Conservation (phyloP, 2,329 filamentous ascomycete species). For the Aspergillus awamori region DNA sequence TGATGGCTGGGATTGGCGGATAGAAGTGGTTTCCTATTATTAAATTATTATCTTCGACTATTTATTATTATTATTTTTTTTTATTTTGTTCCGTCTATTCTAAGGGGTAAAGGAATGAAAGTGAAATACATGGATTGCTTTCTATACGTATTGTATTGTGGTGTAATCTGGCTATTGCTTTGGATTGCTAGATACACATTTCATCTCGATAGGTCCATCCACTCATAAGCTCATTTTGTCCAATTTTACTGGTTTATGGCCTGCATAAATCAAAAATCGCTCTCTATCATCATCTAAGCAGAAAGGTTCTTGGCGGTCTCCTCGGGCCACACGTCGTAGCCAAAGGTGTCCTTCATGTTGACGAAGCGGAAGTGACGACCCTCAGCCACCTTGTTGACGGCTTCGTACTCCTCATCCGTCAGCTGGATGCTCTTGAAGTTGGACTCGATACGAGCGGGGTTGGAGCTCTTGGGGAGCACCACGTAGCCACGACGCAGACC, state of each 20-base stretch:
- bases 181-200: not conserved
- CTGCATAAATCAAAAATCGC: slow-evolving; percentile 19
- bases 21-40: too few species aligned
- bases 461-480: slow-evolving; percentile 71
- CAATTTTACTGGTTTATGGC: slow-evolving; percentile 17
- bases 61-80: too few species aligned
- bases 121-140: not conserved
- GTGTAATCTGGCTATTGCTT: not conserved
- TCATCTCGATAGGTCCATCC: not conserved
- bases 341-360: slow-evolving; percentile 81
- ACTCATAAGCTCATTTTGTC: not conserved
- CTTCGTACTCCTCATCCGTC: slow-evolving; percentile 59
- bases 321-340: slow-evolving; percentile 70
- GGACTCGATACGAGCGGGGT: slow-evolving; percentile 66
- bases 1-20: too few species aligned
- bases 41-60: too few species aligned
- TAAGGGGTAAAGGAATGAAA: not conserved
- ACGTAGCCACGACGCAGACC: slow-evolving; percentile 67
- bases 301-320: slow-evolving; percentile 48
- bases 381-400: slow-evolving; percentile 65
- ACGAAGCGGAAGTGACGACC: slow-evolving; percentile 72
- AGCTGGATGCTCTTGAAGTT: slow-evolving; percentile 68
- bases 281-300: slow-evolving; percentile 21
- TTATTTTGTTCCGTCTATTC: too few species aligned
- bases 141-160: not conserved